These are phyloP conservation scores for Macrolepiota dolichaula DNA, from an alignment of 768 basidiomycete genomes.

Conservation along the genomic window DNA sequence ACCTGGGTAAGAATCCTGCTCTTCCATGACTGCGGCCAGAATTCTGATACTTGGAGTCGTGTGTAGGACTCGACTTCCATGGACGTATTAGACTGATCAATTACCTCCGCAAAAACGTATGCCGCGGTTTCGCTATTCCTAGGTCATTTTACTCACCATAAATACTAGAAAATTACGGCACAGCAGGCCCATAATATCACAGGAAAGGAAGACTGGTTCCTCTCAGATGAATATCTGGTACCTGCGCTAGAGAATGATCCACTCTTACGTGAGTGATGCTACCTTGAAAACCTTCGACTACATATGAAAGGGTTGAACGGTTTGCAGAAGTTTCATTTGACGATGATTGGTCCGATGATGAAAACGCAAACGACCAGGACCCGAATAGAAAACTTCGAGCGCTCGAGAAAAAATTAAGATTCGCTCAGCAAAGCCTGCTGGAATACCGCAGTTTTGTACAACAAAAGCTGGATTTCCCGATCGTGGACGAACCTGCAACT, in stretches of 20 bases:
- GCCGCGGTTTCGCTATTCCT: constrained; percentile 4
- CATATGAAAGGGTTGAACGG: constrained; percentile 6
- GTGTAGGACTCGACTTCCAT: constrained; percentile 74
- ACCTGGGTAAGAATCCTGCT: constrained; percentile 46
- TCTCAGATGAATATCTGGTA: constrained; percentile 75
- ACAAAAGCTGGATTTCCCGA: constrained; percentile 45
- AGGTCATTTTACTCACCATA: constrained; percentile 9
- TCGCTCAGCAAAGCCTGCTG: constrained; percentile 54
- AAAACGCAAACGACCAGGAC: constrained; percentile 31
- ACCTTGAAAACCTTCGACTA: background rate
- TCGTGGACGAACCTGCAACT: constrained; percentile 37
- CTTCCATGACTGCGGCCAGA: background rate
- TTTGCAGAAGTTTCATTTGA: constrained; percentile 52
- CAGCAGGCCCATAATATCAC: constrained; percentile 42
- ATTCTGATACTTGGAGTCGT: background rate
- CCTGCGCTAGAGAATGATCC: constrained; percentile 87
- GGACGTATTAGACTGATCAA: constrained; percentile 82
- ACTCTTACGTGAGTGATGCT: constrained; percentile 68
- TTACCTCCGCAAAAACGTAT: constrained; percentile 76
- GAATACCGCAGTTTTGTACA: constrained; percentile 62
- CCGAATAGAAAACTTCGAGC: constrained; percentile 44
- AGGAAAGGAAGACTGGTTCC: constrained; percentile 60
- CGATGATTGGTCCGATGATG: constrained; percentile 77
- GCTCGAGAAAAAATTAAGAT: constrained; percentile 61
- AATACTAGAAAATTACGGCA: constrained; percentile 50